Conservation (phyloP, 2,329 filamentous ascomycete genomes). For the Epichloe gansuensis region DNA sequence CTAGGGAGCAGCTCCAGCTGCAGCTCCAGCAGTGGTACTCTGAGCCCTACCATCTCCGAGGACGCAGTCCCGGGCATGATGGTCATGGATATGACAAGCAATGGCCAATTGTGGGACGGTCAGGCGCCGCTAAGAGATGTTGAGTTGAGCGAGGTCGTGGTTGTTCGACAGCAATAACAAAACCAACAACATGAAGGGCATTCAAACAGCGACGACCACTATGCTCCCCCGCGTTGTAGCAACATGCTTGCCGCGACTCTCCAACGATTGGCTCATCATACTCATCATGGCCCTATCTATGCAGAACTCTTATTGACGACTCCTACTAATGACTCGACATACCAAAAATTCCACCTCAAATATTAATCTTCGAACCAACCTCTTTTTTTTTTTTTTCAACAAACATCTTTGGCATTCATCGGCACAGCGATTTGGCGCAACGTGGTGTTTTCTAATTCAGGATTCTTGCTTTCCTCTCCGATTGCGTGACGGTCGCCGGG, state of each 20-base stretch:
- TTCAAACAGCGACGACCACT: not conserved
- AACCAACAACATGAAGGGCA: not conserved
- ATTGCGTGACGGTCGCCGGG: not conserved
- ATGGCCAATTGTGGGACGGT: conserved; percentile 27
- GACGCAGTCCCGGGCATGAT: conserved; percentile 25
- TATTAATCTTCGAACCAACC: conserved; percentile 21
- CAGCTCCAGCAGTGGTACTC: conserved; percentile 34
- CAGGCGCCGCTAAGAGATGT: conserved; percentile 26
- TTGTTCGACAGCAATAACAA: conserved; percentile 22
- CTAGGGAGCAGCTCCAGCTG: conserved; percentile 68
- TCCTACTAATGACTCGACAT: conserved; percentile 16
- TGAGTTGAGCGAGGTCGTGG: conserved; percentile 34
- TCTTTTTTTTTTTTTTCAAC: conserved; percentile 9
- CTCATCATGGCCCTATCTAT: conserved; percentile 5
- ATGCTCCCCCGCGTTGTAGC: not conserved
- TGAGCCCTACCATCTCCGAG: conserved; percentile 37
- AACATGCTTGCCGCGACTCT: not conserved
- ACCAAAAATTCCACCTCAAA: conserved; percentile 3
- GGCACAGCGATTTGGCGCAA: conserved; percentile 29
- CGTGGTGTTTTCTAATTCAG: conserved; percentile 15
- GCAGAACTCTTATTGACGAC: conserved; percentile 1
- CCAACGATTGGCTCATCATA: conserved; percentile 2
- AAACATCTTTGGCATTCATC: conserved; percentile 28
- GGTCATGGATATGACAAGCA: conserved; percentile 23
- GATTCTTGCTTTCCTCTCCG: not conserved